Evolutionary conservation across 2,329 filamentous ascomycete species (phyloP).

Genomic region (Penicillium sp.): DNA sequence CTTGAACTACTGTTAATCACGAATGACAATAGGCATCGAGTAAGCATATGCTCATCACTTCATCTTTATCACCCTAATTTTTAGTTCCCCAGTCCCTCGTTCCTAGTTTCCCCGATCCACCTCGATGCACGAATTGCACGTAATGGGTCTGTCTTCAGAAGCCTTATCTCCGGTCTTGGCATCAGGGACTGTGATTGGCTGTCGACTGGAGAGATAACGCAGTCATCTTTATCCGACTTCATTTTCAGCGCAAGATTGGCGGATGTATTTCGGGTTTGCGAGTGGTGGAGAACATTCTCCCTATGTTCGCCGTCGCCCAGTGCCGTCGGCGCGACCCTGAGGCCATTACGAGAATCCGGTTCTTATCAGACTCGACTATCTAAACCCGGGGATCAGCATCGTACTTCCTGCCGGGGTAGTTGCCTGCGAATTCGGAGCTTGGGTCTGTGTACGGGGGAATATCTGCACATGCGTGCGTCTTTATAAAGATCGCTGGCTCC

Average conservation of each 20-base stretch:
- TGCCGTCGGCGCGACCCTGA: not conserved
- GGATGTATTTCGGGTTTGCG: no score
- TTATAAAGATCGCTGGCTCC: not conserved
- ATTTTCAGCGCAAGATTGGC: no score
- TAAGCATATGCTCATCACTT: not conserved
- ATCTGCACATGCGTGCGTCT: no score
- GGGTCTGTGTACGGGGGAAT: not conserved
- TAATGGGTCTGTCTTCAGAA: no score
- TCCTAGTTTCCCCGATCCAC: no score
- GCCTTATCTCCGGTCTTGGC: slow-evolving; percentile 1
- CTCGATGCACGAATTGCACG: no score
- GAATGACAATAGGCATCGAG: slow-evolving; percentile 5
- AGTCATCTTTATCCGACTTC: no score
- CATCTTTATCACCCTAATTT: not conserved
- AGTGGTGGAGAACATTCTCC: not conserved
- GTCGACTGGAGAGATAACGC: no score
- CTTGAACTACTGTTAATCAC: not conserved
- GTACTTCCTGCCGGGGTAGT: slow-evolving; percentile 4
- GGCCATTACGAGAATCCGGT: slow-evolving; percentile 17
- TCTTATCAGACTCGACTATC: slow-evolving; percentile 24
- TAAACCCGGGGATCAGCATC: slow-evolving; percentile 11
- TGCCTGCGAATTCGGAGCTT: slow-evolving; percentile 24
- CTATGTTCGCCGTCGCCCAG: not conserved
- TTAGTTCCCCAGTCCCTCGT: not conserved
- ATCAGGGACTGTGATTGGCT: no score